phyloP scores from a whole-genome alignment of 2,329 filamentous ascomycete genomes.

The Sporothrix humicola region DNA sequence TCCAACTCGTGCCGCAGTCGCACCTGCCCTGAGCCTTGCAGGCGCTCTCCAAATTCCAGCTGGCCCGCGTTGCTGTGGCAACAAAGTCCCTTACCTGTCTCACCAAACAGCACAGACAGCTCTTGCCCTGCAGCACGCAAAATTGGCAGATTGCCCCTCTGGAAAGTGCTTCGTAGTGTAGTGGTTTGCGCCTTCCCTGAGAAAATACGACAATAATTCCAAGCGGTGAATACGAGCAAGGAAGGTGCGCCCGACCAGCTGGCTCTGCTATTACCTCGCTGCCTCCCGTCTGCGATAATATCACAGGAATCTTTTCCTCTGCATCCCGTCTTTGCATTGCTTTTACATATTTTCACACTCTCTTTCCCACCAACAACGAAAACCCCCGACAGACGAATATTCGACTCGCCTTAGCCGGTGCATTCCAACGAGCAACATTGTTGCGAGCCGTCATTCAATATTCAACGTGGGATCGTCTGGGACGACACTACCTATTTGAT shows the following conservation, averaged over 20 bases:
- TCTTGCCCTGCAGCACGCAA: slow-evolving; percentile 1
- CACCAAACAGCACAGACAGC: slow-evolving; percentile 25
- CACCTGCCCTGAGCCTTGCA: slow-evolving; percentile 23
- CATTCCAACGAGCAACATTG: slow-evolving; percentile 26
- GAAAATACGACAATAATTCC: neutral
- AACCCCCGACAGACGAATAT: neutral
- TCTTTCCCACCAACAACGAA: neutral
- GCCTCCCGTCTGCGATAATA: neutral
- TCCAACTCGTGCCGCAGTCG: neutral
- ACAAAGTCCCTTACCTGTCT: slow-evolving; percentile 13
- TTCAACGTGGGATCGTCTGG: slow-evolving; percentile 2
- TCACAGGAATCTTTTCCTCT: neutral
- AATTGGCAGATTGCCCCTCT: slow-evolving; percentile 7
- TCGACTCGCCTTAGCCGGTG: neutral
- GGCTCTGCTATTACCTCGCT: neutral
- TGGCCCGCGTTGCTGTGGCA: slow-evolving; percentile 27
- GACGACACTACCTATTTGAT: neutral
- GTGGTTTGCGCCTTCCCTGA: slow-evolving; percentile 11
- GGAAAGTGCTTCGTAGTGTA: neutral
- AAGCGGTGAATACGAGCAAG: slow-evolving; percentile 11
- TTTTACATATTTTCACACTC: neutral
- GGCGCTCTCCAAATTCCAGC: slow-evolving; percentile 4
- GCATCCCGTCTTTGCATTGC: neutral
- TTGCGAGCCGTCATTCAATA: slow-evolving; percentile 9
- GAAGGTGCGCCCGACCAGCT: slow-evolving; percentile 1